These are phyloP conservation scores for Fusarium drepaniforme DNA, from an alignment of 2,329 filamentous ascomycete genomes.

Conservation along the genomic window DNA sequence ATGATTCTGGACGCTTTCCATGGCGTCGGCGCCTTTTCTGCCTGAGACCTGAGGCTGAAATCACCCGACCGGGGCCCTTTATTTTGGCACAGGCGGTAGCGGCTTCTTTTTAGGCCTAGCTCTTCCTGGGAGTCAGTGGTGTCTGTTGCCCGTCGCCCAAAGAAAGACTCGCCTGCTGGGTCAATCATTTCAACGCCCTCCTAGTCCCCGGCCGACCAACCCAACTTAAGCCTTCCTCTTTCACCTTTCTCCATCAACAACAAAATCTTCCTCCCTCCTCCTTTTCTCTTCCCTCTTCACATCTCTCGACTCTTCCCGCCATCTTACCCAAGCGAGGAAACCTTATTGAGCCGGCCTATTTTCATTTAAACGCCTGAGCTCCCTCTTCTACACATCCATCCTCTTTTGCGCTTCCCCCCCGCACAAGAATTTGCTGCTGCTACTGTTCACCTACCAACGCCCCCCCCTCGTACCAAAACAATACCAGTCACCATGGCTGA, in stretches of 20 bases:
- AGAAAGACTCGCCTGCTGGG: slow-evolving; percentile 38
- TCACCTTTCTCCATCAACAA: slow-evolving; percentile 43
- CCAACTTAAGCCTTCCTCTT: slow-evolving; percentile 37
- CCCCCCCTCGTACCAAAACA: slow-evolving; percentile 37
- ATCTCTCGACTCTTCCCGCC: slow-evolving; percentile 27
- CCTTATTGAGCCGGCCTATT: slow-evolving; percentile 12
- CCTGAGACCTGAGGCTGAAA: slow-evolving; percentile 48
- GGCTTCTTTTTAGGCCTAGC: slow-evolving; percentile 40
- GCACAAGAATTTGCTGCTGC: slow-evolving; percentile 45
- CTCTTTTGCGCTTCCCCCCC: slow-evolving; percentile 40
- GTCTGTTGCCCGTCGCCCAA: slow-evolving; percentile 18
- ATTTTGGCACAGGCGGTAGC: slow-evolving; percentile 33
- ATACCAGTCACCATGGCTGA: slow-evolving; percentile 84
- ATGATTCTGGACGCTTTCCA: slow-evolving; percentile 8
- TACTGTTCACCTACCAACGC: slow-evolving; percentile 42
- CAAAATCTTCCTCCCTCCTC: slow-evolving; percentile 41
- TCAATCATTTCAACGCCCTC: slow-evolving; percentile 42
- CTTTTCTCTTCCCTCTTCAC: slow-evolving; percentile 26
- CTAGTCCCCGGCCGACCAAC: slow-evolving; percentile 37
- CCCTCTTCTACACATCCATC: slow-evolving; percentile 9
- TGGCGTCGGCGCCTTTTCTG: slow-evolving; percentile 17
- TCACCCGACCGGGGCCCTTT: slow-evolving; percentile 23
- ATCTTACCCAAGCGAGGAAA: slow-evolving; percentile 26
- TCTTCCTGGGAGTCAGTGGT: slow-evolving; percentile 19
- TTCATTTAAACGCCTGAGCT: slow-evolving; percentile 32